These are phyloP conservation scores for Kitagawia praeruptora DNA, from an alignment of 129 eudicot genomes.

Conservation along the genomic window DNA sequence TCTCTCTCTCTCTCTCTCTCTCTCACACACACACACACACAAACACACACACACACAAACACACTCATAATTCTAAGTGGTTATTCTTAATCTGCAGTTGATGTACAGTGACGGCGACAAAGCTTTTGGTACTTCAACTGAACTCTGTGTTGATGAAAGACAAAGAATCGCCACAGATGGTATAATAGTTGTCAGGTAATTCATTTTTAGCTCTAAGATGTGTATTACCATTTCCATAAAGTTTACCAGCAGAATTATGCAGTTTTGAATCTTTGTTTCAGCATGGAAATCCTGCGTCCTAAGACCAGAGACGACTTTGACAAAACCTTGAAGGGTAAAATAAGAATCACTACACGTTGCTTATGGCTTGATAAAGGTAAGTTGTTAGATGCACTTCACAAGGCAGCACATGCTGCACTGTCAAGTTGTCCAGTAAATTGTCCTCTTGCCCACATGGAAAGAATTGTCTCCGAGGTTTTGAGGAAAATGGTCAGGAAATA, in stretches of 20 bases:
- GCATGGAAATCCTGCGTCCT: constrained; percentile 95
- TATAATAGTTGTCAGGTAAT: constrained; percentile 77
- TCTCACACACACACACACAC: not conserved
- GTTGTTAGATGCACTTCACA: constrained; percentile 86
- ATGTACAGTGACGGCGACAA: constrained; percentile 99
- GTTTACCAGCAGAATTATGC: not conserved
- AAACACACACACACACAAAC: not conserved
- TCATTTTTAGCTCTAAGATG: constrained; percentile 3
- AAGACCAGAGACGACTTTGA: constrained; percentile 42
- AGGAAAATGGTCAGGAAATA: constrained; percentile 92
- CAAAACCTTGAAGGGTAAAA: constrained; percentile 65
- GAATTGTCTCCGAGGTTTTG: constrained; percentile 85
- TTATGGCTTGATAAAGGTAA: constrained; percentile 96
- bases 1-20: constrained; percentile 7
- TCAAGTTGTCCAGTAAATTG: constrained; percentile 81
- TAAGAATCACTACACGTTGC: constrained; percentile 90
- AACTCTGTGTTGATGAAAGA: constrained; percentile 90
- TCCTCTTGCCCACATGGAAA: constrained; percentile 86
- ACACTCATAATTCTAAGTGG: not conserved
- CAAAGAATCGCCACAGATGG: constrained; percentile 92
- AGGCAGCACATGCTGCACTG: constrained; percentile 93
- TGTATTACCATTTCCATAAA: not conserved
- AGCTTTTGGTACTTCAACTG: constrained; percentile 93
- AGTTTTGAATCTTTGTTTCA: constrained; percentile 23
- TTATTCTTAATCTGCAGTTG: constrained; percentile 38